Conservation (phyloP, 768 basidiomycete species). For the Jaapia argillacea region DNA sequence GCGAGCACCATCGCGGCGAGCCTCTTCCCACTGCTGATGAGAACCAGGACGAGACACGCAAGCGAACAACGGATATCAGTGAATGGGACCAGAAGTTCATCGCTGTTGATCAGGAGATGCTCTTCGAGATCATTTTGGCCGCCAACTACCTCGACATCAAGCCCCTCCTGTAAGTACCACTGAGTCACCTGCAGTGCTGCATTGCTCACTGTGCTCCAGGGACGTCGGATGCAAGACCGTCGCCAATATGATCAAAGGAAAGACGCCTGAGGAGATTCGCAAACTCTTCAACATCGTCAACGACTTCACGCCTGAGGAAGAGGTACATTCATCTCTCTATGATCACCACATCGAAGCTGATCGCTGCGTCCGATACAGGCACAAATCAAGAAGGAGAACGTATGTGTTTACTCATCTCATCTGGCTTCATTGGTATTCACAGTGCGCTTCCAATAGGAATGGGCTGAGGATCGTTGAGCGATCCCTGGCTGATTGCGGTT, state of each 20-base stretch:
- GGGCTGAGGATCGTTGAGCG: constrained; percentile 77
- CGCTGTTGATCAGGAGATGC: constrained; percentile 98
- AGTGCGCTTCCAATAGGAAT: constrained; percentile 47
- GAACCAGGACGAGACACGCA: constrained; percentile 86
- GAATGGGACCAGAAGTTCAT: constrained; percentile 99
- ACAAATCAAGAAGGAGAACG: constrained; percentile 99
- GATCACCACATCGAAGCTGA: constrained; percentile 1
- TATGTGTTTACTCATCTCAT: constrained; percentile 28
- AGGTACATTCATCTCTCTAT: constrained; percentile 41
- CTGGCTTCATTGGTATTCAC: background rate
- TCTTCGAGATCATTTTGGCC: constrained; percentile 98
- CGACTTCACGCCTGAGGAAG: constrained; percentile 98
- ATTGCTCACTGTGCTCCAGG: constrained; percentile 26
- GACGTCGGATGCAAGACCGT: constrained; percentile 98
- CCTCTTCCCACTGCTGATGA: constrained; percentile 87
- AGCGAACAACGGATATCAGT: constrained; percentile 95
- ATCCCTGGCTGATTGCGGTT: background rate
- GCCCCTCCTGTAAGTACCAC: constrained; percentile 71
- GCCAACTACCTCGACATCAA: constrained; percentile 99
- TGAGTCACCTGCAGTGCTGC: constrained; percentile 5
- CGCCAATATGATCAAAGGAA: constrained; percentile 99
- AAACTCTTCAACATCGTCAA: constrained; percentile 97
- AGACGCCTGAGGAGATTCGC: constrained; percentile 98
- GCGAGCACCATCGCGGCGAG: constrained; percentile 97
- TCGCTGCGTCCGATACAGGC: constrained; percentile 36